phyloP scores from a whole-genome alignment of 2,329 filamentous ascomycete genomes.

The Akanthomyces uredinophilus region DNA sequence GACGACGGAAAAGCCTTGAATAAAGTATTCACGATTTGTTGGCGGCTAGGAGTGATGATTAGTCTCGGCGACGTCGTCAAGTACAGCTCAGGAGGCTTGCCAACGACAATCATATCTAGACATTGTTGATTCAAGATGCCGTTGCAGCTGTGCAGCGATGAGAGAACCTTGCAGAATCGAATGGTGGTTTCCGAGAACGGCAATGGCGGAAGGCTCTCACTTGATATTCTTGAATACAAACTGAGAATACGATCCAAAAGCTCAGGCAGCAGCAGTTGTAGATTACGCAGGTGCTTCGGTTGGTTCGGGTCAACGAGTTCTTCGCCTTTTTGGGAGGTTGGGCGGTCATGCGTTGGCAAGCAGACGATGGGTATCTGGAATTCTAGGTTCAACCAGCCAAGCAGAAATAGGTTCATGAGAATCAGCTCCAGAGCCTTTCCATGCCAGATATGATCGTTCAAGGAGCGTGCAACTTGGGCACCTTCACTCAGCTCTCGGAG shows the following conservation, averaged over 20 bases:
- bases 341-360: constrained; percentile 43
- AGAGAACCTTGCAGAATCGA: constrained; percentile 65
- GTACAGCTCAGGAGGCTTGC: constrained; percentile 47
- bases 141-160: constrained; percentile 59
- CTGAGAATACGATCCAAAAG: constrained; percentile 68
- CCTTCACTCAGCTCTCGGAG: constrained; percentile 78
- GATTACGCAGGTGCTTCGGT: constrained; percentile 48
- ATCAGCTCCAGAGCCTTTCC: constrained; percentile 91
- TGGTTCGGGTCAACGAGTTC: constrained; percentile 37
- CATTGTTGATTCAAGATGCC: constrained; percentile 58
- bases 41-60: constrained; percentile 50
- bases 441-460: constrained; percentile 95
- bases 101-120: constrained; percentile 61
- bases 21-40: constrained; percentile 59
- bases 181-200: constrained; percentile 69
- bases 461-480: constrained; percentile 67
- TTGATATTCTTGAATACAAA: constrained; percentile 65
- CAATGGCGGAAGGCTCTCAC: constrained; percentile 66
- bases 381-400: constrained; percentile 78
- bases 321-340: constrained; percentile 28
- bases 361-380: constrained; percentile 67
- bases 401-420: constrained; percentile 72
- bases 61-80: constrained; percentile 52
- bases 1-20: constrained; percentile 67
- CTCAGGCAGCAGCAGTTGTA: constrained; percentile 62